These are phyloP conservation scores for Paecilomyces fulvus DNA, from an alignment of 2,329 filamentous ascomycete genomes.

Conservation along the genomic window DNA sequence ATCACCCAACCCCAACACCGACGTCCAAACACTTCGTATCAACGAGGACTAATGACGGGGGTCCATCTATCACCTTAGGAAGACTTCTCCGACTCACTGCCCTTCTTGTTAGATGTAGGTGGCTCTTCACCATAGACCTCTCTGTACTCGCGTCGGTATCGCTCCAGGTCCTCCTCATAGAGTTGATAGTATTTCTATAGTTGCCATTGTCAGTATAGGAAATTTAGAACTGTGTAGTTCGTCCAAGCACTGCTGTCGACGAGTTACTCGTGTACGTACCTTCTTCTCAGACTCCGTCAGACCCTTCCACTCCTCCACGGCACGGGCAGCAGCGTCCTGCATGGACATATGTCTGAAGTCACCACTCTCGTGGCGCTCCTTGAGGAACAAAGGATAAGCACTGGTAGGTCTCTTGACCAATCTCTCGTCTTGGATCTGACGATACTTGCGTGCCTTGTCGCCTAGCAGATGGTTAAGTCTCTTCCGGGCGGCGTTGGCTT, in stretches of 20 bases:
- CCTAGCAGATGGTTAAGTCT: conserved; percentile 17
- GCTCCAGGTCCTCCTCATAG: conserved; percentile 17
- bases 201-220: neutral
- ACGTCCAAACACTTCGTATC: neutral
- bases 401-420: conserved; percentile 35
- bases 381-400: conserved; percentile 37
- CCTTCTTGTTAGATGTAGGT: neutral
- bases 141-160: conserved; percentile 27
- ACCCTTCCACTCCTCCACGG: conserved; percentile 17
- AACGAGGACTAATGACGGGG: neutral
- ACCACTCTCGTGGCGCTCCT: conserved; percentile 37
- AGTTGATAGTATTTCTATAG: conserved; percentile 17
- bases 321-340: conserved; percentile 21
- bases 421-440: conserved; percentile 46
- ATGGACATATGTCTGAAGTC: conserved; percentile 43
- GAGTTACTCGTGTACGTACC: conserved; percentile 16
- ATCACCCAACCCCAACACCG: neutral
- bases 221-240: neutral
- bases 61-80: neutral
- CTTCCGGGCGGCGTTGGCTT: conserved; percentile 51
- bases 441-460: conserved; percentile 9
- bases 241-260: neutral
- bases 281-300: conserved; percentile 26
- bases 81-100: neutral
- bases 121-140: conserved; percentile 27